Evolutionary conservation across 2,329 filamentous ascomycete species (phyloP), one percentile per base, ranked within the genome.

Genomic region (Clarireedia monteithiana): DNA sequence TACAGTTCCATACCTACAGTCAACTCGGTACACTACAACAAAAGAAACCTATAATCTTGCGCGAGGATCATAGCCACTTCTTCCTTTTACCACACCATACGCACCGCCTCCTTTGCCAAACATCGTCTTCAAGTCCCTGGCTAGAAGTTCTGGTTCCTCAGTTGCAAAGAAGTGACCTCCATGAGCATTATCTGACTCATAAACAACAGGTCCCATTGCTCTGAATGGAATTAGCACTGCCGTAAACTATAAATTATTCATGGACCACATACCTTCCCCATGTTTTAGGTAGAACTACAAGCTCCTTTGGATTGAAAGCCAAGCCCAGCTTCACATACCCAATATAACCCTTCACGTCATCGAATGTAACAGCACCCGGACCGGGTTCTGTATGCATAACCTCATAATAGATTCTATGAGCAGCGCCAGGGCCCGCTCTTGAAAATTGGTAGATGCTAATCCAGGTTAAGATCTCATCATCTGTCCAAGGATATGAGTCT

Each of bases 401-500:
- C 69, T 91, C 87, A 63, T 90, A 90, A 71, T 92, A 92, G 46
- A 91, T 88, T 5, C 84, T 70, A 6, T 80, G 65, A 57, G 78
- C 83, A 0, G 88, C 86, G 2, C 81, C 83, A 0, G 88, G 83
- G 0, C 88, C 88, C 0, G 86, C 84, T 0, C 73, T 77, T 2
- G 81, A 84, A 71, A 91, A 91, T 66, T 79, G 82, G 69, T 91
- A 92, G 46, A 91, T 78, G 50, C 76, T 81, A 0, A 91, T 71
- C 88, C 87, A 92, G 0, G 83, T 88, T 39, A 89, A 70, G 15
- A 91, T 77, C 71, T 91, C 87, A 58, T 91, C 86, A 59, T 89
- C 84, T 0, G 82, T 85, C 87, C 87, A 91, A 0, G 79, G 73
- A 64, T 90, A 91, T 0, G 63, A 64, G 63, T 91, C 87, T 0